Conservation (phyloP, 495 filamentous ascomycete genomes). For the Lepidopterella palustris region DNA sequence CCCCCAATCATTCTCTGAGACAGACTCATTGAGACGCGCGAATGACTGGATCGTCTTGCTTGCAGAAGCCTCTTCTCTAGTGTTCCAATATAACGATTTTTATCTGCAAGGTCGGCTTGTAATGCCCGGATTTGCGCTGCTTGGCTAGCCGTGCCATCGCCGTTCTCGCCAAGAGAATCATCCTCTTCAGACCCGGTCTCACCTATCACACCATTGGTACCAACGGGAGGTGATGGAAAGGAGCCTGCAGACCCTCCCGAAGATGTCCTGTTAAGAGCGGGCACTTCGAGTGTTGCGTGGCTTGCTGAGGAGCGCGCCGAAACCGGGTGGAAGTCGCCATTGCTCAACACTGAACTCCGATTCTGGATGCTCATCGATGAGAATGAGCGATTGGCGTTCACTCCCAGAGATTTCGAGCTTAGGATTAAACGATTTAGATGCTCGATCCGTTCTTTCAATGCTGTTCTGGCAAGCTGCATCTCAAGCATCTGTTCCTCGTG, state of each 20-base stretch:
- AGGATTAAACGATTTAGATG: constrained; percentile 94
- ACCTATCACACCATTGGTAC: constrained; percentile 1
- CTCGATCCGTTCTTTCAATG: constrained; percentile 93
- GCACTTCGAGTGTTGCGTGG: constrained; percentile 26
- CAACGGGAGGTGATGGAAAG: background rate
- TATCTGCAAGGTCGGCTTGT: constrained; percentile 88
- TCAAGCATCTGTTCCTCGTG: constrained; percentile 97
- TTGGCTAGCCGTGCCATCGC: constrained; percentile 76
- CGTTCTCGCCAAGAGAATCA: constrained; percentile 68
- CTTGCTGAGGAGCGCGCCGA: constrained; percentile 61
- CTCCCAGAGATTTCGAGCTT: constrained; percentile 89
- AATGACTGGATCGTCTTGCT: constrained; percentile 83
- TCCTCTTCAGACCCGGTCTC: constrained; percentile 47
- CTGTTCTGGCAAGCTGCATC: constrained; percentile 93
- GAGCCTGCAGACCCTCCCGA: constrained; percentile 2
- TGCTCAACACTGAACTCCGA: constrained; percentile 51
- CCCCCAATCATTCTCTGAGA: constrained; percentile 34
- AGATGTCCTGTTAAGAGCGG: constrained; percentile 7
- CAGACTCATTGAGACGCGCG: constrained; percentile 68
- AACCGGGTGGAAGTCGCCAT: constrained; percentile 41
- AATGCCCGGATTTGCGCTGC: constrained; percentile 77
- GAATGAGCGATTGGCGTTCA: constrained; percentile 68
- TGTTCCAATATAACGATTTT: constrained; percentile 92
- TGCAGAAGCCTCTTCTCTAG: constrained; percentile 88
- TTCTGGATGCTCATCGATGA: constrained; percentile 66